A percentile compares a stretch with the other conserved stretches of the same genome.
Conservation (phyloP, 2,329 filamentous ascomycete genomes). For the Hymenoscyphus linearis region DNA sequence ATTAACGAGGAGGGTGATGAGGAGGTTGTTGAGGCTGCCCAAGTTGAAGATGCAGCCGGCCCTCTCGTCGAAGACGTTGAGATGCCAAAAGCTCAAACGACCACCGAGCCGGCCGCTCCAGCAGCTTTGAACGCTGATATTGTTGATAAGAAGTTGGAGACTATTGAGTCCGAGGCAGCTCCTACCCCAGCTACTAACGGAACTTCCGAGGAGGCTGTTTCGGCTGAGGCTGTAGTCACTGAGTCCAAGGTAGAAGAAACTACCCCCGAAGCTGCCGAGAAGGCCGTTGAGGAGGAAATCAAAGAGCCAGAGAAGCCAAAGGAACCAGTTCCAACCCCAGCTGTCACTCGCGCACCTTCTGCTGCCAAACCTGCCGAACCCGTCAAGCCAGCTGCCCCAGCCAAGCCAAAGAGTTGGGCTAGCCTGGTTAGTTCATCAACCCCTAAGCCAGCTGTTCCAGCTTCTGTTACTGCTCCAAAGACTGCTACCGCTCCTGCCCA, state of each 20-base stretch:
- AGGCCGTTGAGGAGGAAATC: slow-evolving; percentile 49
- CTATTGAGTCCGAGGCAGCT: slow-evolving; percentile 35
- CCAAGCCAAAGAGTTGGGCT: slow-evolving; percentile 71
- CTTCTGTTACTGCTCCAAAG: slow-evolving; percentile 41
- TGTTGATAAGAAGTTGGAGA: slow-evolving; percentile 71
- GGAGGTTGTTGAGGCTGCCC: slow-evolving; percentile 46
- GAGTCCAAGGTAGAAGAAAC: slow-evolving; percentile 32
- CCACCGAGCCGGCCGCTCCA: slow-evolving; percentile 33
- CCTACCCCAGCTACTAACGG: slow-evolving; percentile 40
- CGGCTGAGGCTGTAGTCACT: slow-evolving; percentile 25
- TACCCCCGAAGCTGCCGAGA: slow-evolving; percentile 44
- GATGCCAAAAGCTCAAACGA: slow-evolving; percentile 30
- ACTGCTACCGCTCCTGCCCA: slow-evolving; percentile 50
- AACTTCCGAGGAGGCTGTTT: slow-evolving; percentile 32
- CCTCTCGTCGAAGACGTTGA: slow-evolving; percentile 30
- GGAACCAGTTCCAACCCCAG: slow-evolving; percentile 52
- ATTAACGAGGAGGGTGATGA: slow-evolving; percentile 80
- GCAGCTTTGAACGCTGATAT: slow-evolving; percentile 42
- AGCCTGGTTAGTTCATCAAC: slow-evolving; percentile 48
- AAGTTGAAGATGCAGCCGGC: slow-evolving; percentile 25
- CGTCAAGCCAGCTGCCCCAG: slow-evolving; percentile 46
- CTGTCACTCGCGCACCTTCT: slow-evolving; percentile 35
- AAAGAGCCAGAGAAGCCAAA: slow-evolving; percentile 63
- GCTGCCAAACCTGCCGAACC: slow-evolving; percentile 40
- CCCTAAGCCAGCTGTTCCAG: slow-evolving; percentile 51